Evolutionary conservation across 1,139 yeast genomes (phyloP).

Genomic region (Geotrichum restrictum): DNA sequence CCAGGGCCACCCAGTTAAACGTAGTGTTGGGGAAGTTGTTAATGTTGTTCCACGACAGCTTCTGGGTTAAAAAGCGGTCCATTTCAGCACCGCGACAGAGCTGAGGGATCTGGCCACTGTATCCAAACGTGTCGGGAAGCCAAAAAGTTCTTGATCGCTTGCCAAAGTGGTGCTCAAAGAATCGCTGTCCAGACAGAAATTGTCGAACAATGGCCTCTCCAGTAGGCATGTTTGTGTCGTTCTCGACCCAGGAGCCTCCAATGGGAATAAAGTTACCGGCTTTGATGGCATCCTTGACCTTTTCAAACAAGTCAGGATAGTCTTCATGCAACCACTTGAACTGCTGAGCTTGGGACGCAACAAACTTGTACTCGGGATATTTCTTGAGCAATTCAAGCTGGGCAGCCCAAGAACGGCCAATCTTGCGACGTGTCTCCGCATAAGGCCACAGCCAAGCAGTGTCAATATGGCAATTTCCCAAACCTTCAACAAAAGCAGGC

Average conservation of each 20-base stretch:
- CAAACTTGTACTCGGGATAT: conserved; percentile 90
- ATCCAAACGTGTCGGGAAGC: conserved; percentile 97
- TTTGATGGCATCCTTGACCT: conserved; percentile 61
- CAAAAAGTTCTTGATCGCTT: conserved; percentile 70
- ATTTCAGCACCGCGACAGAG: conserved; percentile 81
- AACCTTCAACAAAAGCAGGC: conserved; percentile 54
- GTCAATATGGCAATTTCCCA: conserved; percentile 95
- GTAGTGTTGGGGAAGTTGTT: conserved; percentile 84
- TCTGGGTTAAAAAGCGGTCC: conserved; percentile 83
- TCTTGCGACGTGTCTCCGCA: conserved; percentile 88
- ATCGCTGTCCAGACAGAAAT: conserved; percentile 84
- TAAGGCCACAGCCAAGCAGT: conserved; percentile 99
- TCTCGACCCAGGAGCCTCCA: conserved; percentile 98
- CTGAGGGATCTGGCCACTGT: conserved; percentile 92
- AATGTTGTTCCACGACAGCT: conserved; percentile 92
- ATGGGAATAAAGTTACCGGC: conserved; percentile 79
- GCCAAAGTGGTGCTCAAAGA: conserved; percentile 75
- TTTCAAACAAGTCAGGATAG: conserved; percentile 72
- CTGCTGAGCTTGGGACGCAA: conserved; percentile 94
- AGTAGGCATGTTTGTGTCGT: conserved; percentile 88
- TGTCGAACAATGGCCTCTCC: conserved; percentile 91
- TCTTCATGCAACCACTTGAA: conserved; percentile 84
- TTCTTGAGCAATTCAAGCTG: conserved; percentile 79
- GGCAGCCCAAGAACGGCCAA: conserved; percentile 93
- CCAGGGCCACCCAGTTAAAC: conserved; percentile 92